Evolutionary conservation across 2,329 filamentous ascomycete genomes (phyloP), one percentile per base, ranked within the genome.

Genomic region (Akanthomyces muscarius): DNA sequence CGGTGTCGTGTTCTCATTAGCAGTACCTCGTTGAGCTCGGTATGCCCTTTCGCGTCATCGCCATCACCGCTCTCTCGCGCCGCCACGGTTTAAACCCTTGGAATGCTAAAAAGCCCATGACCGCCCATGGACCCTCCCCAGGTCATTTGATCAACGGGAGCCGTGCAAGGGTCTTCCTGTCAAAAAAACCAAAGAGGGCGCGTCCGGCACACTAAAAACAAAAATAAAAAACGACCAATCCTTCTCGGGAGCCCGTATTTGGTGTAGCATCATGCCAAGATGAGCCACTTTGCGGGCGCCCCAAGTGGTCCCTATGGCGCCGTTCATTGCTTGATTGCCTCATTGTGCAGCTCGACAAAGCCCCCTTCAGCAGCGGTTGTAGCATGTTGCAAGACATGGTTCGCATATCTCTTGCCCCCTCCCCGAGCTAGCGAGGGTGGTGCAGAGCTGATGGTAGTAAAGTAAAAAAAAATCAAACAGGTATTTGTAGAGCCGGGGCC

Each of bases 331-430:
- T 52, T 45, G 36, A 60, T 60, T 60, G 58, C 58, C 58, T 61
- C 58, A 53, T 61, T 52, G 57, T 61, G 48, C 48, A 61, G 58
- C 58, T 61, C 25, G 48, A 52, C 58, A 61, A 36, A 53, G 58
- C 58, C 25, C n/a, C n/a, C 50, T 48, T 50, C 30, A n/a, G 28
- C n/a, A 47, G 18, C 33, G n/a, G 18, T 28, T 30, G 56, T 61
- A 23, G 30, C 18, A 36, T 42, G 25, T 50, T 42, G 33, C 56
- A n/a, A 51, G 56, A 47, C 33, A 59, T 59, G 23, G 30, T 30
- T 50, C 41, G 55, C n/a, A 33, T 7, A 10, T 48, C 30, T 50
- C 33, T 41, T 5, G 14, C 36, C 58, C 48, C 58, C 28, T 41
- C 38, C 38, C 42, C 47, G 11, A 16, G 16, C 36, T 23, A 42